Percentiles rank a stretch among this genome's conserved stretches.
phyloP scores from a whole-genome alignment of 768 basidiomycete species.

The Gyrodon lividus region DNA sequence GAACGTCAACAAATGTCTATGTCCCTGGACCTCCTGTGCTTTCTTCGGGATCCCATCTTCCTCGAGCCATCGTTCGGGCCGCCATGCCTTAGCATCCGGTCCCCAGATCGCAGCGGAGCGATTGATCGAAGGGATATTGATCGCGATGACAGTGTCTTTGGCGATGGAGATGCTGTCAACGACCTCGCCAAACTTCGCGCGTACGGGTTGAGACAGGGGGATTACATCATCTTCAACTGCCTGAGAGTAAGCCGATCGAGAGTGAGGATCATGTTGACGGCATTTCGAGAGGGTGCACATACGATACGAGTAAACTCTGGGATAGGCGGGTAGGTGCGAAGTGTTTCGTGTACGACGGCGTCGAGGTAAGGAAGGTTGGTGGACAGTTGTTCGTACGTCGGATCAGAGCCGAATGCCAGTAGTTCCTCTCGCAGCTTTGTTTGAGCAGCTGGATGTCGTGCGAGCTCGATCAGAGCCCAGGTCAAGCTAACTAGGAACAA shows the following conservation, averaged over 20 bases:
- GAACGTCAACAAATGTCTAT: slow-evolving; percentile 52
- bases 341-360: slow-evolving; percentile 45
- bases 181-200: slow-evolving; percentile 38
- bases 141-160: slow-evolving; percentile 45
- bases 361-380: slow-evolving; percentile 55
- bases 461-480: slow-evolving; percentile 61
- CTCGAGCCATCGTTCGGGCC: slow-evolving; percentile 63
- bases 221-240: slow-evolving; percentile 55
- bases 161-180: slow-evolving; percentile 43
- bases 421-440: slow-evolving; percentile 51
- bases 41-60: slow-evolving; percentile 24
- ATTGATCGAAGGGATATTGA: slow-evolving; percentile 49
- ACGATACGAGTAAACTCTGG: slow-evolving; percentile 19
- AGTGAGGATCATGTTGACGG: slow-evolving; percentile 21
- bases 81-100: slow-evolving; percentile 52
- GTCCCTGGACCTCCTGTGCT: slow-evolving; percentile 45
- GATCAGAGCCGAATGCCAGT: slow-evolving; percentile 42
- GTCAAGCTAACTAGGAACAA: too few relatives aligned
- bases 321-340: slow-evolving; percentile 45
- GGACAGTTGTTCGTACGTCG: slow-evolving; percentile 53
- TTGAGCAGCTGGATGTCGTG: slow-evolving; percentile 44
- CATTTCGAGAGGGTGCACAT: background rate
- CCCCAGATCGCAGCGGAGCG: slow-evolving; percentile 60
- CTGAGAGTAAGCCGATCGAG: slow-evolving; percentile 39
- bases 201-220: slow-evolving; percentile 53